Conservation (phyloP, 305 asterid genomes). For the Rubia peregrina region DNA sequence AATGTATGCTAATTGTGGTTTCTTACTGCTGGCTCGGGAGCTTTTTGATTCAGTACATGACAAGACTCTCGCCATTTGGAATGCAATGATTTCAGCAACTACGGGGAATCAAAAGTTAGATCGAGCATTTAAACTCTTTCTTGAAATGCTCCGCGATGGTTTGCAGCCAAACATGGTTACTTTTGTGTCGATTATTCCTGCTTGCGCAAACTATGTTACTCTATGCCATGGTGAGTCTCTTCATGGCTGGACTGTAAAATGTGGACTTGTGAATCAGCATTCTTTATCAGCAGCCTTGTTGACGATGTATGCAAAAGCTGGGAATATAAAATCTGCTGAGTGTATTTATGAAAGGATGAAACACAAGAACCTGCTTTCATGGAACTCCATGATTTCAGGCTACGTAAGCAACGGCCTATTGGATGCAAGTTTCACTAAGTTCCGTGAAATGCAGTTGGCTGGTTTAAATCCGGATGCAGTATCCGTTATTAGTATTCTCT, state of each 20-base stretch:
- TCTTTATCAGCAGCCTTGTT: constrained; percentile 47
- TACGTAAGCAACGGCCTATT: constrained; percentile 32
- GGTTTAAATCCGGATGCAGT: constrained; percentile 51
- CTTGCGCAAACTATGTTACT: constrained; percentile 31
- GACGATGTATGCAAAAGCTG: constrained; percentile 47
- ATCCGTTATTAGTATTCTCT: constrained; percentile 41
- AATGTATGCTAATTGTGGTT: constrained; percentile 38
- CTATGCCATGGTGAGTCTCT: constrained; percentile 28
- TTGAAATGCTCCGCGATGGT: constrained; percentile 27
- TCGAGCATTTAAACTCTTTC: constrained; percentile 34
- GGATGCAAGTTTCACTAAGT: constrained; percentile 30
- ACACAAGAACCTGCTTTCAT: constrained; percentile 29
- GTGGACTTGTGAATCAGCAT: constrained; percentile 35
- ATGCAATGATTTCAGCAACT: constrained; percentile 50
- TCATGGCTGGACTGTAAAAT: constrained; percentile 40
- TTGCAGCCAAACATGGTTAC: constrained; percentile 38
- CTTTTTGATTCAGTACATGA: constrained; percentile 27
- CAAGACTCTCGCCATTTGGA: constrained; percentile 38
- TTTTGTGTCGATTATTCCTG: constrained; percentile 51
- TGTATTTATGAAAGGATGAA: constrained; percentile 27
- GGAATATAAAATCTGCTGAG: constrained; percentile 40
- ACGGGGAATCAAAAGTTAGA: constrained; percentile 29
- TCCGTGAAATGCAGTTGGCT: constrained; percentile 44
- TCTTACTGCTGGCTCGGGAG: constrained; percentile 30
- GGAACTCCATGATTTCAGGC: constrained; percentile 65